These are phyloP conservation scores for Sphagnum fallax DNA, from an alignment of 228 moss, liverwort and hornwort genomes.

Conservation along the genomic window DNA sequence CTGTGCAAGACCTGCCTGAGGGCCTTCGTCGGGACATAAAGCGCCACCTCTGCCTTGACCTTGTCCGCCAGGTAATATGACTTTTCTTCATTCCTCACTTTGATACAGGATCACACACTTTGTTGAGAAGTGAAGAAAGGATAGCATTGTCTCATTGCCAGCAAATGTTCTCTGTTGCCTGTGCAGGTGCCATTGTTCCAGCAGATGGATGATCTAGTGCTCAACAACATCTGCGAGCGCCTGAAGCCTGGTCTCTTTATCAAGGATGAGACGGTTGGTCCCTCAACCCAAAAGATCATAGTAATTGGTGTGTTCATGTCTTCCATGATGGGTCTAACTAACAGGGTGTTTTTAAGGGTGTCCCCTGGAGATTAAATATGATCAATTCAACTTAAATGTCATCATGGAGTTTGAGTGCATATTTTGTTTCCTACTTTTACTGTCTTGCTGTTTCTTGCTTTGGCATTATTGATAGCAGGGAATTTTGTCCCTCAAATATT, in stretches of 20 bases:
- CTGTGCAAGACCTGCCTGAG: slow-evolving; percentile 73
- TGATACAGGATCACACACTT: too few species aligned
- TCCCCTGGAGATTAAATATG: background rate
- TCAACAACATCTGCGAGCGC: slow-evolving; percentile 46
- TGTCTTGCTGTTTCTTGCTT: too few species aligned
- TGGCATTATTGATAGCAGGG: too few species aligned
- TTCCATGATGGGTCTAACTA: too few species aligned
- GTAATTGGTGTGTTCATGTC: too few species aligned
- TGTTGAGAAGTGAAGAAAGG: too few species aligned
- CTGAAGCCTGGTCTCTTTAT: slow-evolving; percentile 44
- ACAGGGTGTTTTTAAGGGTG: background rate
- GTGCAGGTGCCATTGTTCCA: slow-evolving; percentile 47
- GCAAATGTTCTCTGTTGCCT: too few species aligned
- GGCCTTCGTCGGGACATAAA: slow-evolving; percentile 74
- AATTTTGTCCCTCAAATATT: too few species aligned
- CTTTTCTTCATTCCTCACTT: background rate
- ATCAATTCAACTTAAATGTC: background rate
- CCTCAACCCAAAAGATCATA: background rate
- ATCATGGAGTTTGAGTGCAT: background rate
- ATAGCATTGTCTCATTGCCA: background rate
- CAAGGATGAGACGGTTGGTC: slow-evolving; percentile 32
- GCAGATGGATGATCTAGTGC: slow-evolving; percentile 46
- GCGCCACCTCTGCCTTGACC: slow-evolving; percentile 74
- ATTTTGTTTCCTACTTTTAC: background rate
- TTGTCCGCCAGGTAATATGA: slow-evolving; percentile 64